These are phyloP conservation scores for Drechmeria coniospora DNA, from an alignment of 2,329 filamentous ascomycete species.

Conservation along the genomic window DNA sequence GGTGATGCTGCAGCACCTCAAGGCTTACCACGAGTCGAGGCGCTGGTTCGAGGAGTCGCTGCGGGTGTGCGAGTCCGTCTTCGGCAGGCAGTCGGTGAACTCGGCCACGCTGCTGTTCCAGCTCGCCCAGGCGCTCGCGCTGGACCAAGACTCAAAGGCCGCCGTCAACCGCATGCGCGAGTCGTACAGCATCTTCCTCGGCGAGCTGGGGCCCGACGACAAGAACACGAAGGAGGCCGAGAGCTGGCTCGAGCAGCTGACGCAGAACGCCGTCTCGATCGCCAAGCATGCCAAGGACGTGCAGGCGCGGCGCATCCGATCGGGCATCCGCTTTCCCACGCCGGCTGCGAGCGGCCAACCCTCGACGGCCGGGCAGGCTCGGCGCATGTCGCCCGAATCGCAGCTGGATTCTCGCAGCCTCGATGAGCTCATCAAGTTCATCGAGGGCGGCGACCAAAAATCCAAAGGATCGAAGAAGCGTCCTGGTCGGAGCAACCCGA, in stretches of 20 bases:
- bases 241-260: slow-evolving; percentile 90
- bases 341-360: slow-evolving; percentile 12
- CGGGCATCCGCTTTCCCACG: slow-evolving; percentile 50
- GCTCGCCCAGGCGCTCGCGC: slow-evolving; percentile 81
- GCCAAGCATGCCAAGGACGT: slow-evolving; percentile 87
- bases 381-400: slow-evolving; percentile 12
- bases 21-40: slow-evolving; percentile 86
- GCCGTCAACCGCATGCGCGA: slow-evolving; percentile 91
- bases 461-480: slow-evolving; percentile 41
- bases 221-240: slow-evolving; percentile 98
- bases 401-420: slow-evolving; percentile 66
- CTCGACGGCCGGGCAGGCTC: slow-evolving; percentile 15
- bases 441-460: slow-evolving; percentile 57
- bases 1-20: slow-evolving; percentile 93
- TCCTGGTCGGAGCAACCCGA: slow-evolving; percentile 37
- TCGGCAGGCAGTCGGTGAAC: slow-evolving; percentile 80
- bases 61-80: slow-evolving; percentile 74
- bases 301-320: slow-evolving; percentile 56
- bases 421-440: slow-evolving; percentile 86
- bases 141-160: slow-evolving; percentile 89
- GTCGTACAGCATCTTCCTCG: slow-evolving; percentile 88
- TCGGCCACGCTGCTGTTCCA: slow-evolving; percentile 94
- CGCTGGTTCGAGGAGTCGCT: slow-evolving; percentile 95
- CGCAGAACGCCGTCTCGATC: slow-evolving; percentile 85
- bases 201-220: slow-evolving; percentile 73